Percentiles rank a stretch among this genome's conserved stretches.
Conservation (phyloP, 2,329 filamentous ascomycete species). For the Scytalidium lignicola region DNA sequence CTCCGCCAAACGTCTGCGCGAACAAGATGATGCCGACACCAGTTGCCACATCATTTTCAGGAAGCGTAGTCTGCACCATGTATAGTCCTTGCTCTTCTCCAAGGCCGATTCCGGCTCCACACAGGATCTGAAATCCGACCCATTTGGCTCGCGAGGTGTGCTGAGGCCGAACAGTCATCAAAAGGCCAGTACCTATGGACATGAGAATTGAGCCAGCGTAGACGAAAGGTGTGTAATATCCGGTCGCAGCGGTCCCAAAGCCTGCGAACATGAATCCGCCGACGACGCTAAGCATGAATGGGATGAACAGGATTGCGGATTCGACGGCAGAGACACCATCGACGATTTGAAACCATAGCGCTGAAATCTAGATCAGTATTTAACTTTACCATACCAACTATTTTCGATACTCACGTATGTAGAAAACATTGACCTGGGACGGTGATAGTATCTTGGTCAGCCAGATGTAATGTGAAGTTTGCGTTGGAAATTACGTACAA, state of each 20-base stretch:
- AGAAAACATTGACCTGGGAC: slow-evolving; percentile 21
- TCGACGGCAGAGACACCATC: slow-evolving; percentile 32
- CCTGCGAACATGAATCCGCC: slow-evolving; percentile 8
- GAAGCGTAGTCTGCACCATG: slow-evolving; percentile 47
- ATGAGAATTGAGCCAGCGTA: slow-evolving; percentile 30
- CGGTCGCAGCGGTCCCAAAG: slow-evolving; percentile 21
- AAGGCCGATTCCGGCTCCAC: slow-evolving; percentile 43
- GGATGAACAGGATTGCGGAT: slow-evolving; percentile 34
- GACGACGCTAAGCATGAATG: slow-evolving; percentile 21
- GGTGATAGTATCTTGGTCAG: slow-evolving; percentile 28
- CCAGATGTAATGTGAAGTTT: slow-evolving; percentile 29
- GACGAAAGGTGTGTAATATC: slow-evolving; percentile 27
- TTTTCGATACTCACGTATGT: slow-evolving; percentile 3
- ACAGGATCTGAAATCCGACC: slow-evolving; percentile 25
- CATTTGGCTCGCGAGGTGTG: slow-evolving; percentile 33
- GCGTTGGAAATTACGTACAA: slow-evolving; percentile 32
- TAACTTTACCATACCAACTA: slow-evolving; percentile 5
- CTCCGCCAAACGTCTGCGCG: slow-evolving; percentile 13
- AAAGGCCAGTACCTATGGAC: slow-evolving; percentile 15
- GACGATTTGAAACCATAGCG: slow-evolving; percentile 40
- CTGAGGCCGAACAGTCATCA: slow-evolving; percentile 33
- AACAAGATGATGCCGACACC: slow-evolving; percentile 47
- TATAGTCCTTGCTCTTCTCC: slow-evolving; percentile 52
- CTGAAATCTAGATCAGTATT: slow-evolving; percentile 33
- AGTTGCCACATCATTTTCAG: slow-evolving; percentile 43